Base-by-base conservation (phyloP, 1,284 basidiomycete species). In the Pseudozyma pruni region DNA sequence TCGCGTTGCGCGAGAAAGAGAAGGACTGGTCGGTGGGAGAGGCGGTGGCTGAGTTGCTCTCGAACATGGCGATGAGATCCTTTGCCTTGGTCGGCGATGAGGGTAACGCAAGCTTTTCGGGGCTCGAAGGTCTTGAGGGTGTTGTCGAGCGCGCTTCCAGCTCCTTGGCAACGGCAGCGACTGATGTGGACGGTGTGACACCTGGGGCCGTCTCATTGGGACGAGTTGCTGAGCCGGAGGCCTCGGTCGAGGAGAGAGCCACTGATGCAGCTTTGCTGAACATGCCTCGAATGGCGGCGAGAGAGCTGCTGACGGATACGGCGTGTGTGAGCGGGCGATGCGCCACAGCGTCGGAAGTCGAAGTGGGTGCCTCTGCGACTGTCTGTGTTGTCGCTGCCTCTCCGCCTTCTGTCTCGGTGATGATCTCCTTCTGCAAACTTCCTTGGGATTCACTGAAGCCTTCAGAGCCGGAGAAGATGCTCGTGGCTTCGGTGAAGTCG, bases 31-130 rank as follows among this genome's bases (percentile, higher is more conserved):
- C 66, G 23, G 40, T 32, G 14, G 68, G 62, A 13, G 67, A 56
- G 1, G 43, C 42, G 3, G 47, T 60, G 34, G 67, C 58, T 9
- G 62, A 71, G 35, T 45, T 62, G 47, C 52, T 61, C 46, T 76
- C 75, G 38, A 75, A 76, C 64, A 75, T 64, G 17, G 47, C 52
- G 40, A 76, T 76, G 31, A 76, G 57, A 37, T 76, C 75, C 29
- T 74, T 73, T 23, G 75, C 73, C 43, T 72, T 72, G 23, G 58
- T 74, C n/a, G 74, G 74, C 7, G 74, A 72, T 1, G 55, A 37
- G 5, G 70, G 63, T 17, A 63, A 46, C 1, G 55, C 34, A n/a
- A 63, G 33, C 43, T 64, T 70, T 41, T 55, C 55, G 0, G 58
- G 58, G n/a, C 52, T 61, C 4, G 64, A 48, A 1, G 58, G 47